phyloP scores from a whole-genome alignment of 495 filamentous ascomycete species.

The Penicillium salamii region DNA sequence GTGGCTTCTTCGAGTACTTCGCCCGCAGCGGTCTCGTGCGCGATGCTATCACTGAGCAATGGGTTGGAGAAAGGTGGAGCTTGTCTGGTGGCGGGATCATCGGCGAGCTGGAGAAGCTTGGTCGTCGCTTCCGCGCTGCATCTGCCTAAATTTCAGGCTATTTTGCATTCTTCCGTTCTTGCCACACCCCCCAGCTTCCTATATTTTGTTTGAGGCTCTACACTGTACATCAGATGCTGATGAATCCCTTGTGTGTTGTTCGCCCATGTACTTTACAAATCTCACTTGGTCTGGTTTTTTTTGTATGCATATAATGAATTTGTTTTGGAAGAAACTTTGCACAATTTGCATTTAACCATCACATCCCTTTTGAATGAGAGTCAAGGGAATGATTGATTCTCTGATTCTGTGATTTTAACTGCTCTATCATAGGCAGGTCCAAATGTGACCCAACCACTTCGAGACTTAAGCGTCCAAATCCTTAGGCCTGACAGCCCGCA shows the following conservation, averaged over 20 bases:
- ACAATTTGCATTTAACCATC: background rate
- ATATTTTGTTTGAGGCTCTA: constrained; percentile 2
- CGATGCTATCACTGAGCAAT: constrained; percentile 62
- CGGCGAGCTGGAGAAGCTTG: constrained; percentile 73
- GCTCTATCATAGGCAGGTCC: no score
- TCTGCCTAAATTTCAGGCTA: constrained; percentile 8
- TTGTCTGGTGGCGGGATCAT: constrained; percentile 77
- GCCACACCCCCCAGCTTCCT: constrained; percentile 1
- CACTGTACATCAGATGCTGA: constrained; percentile 26
- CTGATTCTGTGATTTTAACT: no score
- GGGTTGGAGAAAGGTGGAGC: constrained; percentile 82
- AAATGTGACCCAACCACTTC: background rate
- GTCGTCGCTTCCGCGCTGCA: constrained; percentile 46
- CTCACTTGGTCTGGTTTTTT: constrained; percentile 20
- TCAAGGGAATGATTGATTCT: no score
- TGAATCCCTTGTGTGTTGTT: constrained; percentile 14
- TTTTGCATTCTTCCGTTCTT: constrained; percentile 9
- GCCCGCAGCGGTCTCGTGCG: constrained; percentile 79
- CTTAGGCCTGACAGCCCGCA: constrained; percentile 15
- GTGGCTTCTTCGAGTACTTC: constrained; percentile 88
- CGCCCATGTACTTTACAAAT: constrained; percentile 36
- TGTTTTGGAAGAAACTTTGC: constrained; percentile 14
- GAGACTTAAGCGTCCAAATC: constrained; percentile 12
- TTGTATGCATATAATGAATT: constrained; percentile 43
- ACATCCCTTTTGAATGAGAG: background rate